Evolutionary conservation across 345 rosid species (phyloP).

Genomic region (Gossypium mustelinum): DNA sequence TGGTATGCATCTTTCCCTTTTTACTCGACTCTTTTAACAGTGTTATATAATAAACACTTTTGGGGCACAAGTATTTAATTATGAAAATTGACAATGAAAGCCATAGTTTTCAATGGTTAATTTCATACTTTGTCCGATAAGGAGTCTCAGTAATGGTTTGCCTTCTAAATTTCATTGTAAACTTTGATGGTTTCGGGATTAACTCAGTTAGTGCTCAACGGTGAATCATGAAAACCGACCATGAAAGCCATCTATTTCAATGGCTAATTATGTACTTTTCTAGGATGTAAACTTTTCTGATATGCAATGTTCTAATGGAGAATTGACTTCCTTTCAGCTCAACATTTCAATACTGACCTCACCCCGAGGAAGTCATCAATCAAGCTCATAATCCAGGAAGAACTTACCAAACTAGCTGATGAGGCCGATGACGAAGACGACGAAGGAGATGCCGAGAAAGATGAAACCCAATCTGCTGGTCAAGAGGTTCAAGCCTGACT

Average conservation of each 20-base stretch:
- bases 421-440: conserved; percentile 68
- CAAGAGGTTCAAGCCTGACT: conserved; percentile 43
- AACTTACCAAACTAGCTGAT: conserved; percentile 83
- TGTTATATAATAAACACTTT: neutral
- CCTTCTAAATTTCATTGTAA: neutral
- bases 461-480: conserved; percentile 33
- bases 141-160: neutral
- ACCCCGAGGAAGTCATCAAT: conserved; percentile 59
- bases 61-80: neutral
- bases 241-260: neutral
- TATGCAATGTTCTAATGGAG: conserved; percentile 1
- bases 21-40: neutral
- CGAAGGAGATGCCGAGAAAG: conserved; percentile 46
- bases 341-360: conserved; percentile 41
- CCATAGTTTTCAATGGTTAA: neutral
- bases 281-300: neutral
- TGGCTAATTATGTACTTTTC: neutral
- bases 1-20: conserved; percentile 43
- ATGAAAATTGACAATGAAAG: neutral
- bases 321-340: conserved; percentile 40
- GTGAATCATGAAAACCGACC: neutral
- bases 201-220: neutral
- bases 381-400: conserved; percentile 81
- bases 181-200: neutral
- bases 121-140: neutral